phyloP scores from a whole-genome alignment of 768 basidiomycete genomes.

The Russula lepida region DNA sequence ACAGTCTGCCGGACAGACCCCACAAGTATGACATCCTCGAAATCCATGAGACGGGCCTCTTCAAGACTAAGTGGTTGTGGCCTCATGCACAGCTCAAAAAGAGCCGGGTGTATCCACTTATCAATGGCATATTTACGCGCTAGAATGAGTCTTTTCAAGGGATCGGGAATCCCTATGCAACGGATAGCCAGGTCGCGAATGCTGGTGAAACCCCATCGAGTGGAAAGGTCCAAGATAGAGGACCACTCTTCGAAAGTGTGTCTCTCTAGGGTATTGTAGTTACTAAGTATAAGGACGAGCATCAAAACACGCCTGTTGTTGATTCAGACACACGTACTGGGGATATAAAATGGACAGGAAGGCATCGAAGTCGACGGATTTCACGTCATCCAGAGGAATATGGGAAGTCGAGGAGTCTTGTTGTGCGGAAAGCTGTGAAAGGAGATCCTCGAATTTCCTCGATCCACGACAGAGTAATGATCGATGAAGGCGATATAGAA shows the following conservation, averaged over 20 bases:
- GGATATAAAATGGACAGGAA: conserved; percentile 17
- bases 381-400: conserved; percentile 5
- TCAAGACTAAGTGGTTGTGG: conserved; percentile 5
- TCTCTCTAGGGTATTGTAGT: conserved; percentile 3
- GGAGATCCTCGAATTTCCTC: background rate
- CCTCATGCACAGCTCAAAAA: conserved; percentile 2
- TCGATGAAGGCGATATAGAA: conserved; percentile 13
- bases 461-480: conserved; percentile 14
- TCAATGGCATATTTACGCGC: conserved; percentile 4
- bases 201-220: conserved; percentile 12
- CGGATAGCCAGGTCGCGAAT: conserved; percentile 13
- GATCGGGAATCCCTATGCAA: background rate
- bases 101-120: conserved; percentile 8
- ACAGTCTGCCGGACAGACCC: conserved; percentile 5
- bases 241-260: conserved; percentile 12
- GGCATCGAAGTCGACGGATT: conserved; percentile 7
- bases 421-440: background rate
- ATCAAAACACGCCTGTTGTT: background rate
- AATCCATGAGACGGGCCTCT: conserved; percentile 10
- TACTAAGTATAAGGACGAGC: background rate
- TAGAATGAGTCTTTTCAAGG: background rate
- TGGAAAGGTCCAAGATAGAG: conserved; percentile 13
- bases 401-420: background rate
- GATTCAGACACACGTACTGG: conserved; percentile 2
- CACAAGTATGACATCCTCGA: conserved; percentile 12